Base-by-base conservation (phyloP, 306 rosid genomes). In the Medicago lupulina region DNA sequence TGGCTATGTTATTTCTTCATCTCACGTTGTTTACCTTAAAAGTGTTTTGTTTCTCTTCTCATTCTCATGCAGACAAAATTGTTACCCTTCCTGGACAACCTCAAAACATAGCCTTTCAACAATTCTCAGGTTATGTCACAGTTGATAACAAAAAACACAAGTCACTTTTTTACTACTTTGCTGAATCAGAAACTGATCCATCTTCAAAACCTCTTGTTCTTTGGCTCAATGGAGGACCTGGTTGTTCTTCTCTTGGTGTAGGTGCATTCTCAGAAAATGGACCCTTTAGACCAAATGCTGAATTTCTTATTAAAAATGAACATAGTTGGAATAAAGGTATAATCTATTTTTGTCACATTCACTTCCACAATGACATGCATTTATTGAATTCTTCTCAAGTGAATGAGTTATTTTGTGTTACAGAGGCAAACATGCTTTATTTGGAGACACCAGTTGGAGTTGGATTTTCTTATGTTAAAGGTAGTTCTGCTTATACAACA, bases 211-310 rank as follows among this genome's bases (percentile, higher is more conserved):
- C 96, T 68, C 86, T 91, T 51, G 96, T 91, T 80, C 90, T 91
- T 58, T 91, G 96, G 93, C 87, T 91, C 54, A 91, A 88, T 81
- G 93, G 93, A 81, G 96, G 97, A 44, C 97, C 97, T 66, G 97
- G 97, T 66, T 92, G 97, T 80, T 92, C 97, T 60, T 92, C 97
- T 61, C 59, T 92, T 8, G 97, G 97, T 65, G 97, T 81, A 0
- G 97, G 97, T 19, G 97, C 96, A 34, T 90, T 92, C 79, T 82
- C 92, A 36, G 97, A 88, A 79, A 87, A 92, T 83, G 97, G 96
- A 63, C 97, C 97, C 8, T 92, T 92, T 28, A 88, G 91, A 76
- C 93, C 93, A 76, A 84, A 88, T 77, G 97, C 88, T 44, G 79
- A 90, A 31, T 75, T 59, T 76, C 81, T 92, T 36, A 80, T 79